Percentiles rank a stretch among this genome's conserved stretches.
Conservation (phyloP, 805 yeast genomes). For the Myxozyma neglecta region DNA sequence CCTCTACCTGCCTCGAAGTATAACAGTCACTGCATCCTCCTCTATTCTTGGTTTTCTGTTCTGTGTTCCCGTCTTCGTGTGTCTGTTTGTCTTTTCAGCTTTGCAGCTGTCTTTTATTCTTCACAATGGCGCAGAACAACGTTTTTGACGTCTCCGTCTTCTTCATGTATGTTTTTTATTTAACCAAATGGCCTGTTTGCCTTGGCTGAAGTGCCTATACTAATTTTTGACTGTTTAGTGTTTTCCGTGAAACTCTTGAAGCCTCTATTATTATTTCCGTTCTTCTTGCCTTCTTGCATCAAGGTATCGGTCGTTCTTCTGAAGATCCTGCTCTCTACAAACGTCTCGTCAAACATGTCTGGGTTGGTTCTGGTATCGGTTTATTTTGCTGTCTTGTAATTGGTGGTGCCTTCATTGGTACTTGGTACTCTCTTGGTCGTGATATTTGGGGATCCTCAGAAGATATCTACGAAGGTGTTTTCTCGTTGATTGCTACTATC, state of each 20-base stretch:
- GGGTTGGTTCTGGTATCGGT: conserved; percentile 78
- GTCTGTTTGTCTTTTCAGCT: not conserved
- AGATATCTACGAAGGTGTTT: conserved; percentile 96
- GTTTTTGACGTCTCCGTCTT: conserved; percentile 52
- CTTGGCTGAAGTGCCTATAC: not conserved
- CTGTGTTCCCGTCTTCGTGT: not conserved
- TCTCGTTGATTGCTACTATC: conserved; percentile 83
- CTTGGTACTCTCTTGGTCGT: conserved; percentile 73
- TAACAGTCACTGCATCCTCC: not conserved
- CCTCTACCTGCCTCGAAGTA: not conserved
- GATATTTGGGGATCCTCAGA: conserved; percentile 90
- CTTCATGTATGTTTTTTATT: conserved; percentile 26
- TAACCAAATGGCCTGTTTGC: not conserved
- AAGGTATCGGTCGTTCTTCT: conserved; percentile 62
- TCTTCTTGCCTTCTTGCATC: conserved; percentile 84
- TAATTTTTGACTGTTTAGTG: conserved; percentile 36
- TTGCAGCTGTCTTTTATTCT: not conserved
- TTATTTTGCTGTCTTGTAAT: conserved; percentile 73
- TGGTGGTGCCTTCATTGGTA: conserved; percentile 94
- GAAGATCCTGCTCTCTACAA: conserved; percentile 52
- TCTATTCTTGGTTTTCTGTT: not conserved
- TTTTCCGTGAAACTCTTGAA: conserved; percentile 90
- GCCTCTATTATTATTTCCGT: conserved; percentile 92
- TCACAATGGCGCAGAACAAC: conserved; percentile 44
- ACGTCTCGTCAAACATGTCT: conserved; percentile 71